phyloP scores from a whole-genome alignment of 805 yeast genomes.

The Saccharomycopsis schoenii region DNA sequence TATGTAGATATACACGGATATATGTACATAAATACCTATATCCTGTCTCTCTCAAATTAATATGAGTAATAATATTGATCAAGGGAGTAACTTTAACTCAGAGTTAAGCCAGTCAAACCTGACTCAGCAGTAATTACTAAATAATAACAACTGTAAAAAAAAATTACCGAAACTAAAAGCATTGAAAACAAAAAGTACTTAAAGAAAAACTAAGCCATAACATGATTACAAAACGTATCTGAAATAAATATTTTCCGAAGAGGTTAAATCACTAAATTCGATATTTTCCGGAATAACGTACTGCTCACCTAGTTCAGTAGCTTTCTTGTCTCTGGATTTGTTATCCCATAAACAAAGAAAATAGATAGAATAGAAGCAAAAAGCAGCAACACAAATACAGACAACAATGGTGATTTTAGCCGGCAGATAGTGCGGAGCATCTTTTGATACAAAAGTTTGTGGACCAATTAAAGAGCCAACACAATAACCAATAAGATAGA shows the following conservation, averaged over 20 bases:
- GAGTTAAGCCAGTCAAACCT: too few relatives aligned
- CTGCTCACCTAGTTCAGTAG: constrained; percentile 19
- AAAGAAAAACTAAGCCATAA: too few relatives aligned
- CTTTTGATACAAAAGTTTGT: constrained; percentile 42
- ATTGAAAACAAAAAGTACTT: too few relatives aligned
- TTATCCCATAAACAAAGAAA: constrained; percentile 29
- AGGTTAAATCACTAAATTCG: constrained; percentile 46
- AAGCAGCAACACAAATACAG: constrained; percentile 25
- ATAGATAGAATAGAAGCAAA: constrained; percentile 24
- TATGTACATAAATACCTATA: too few relatives aligned
- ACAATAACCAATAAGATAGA: constrained; percentile 55
- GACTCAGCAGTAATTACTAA: too few relatives aligned
- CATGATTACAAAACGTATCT: constrained; percentile 27
- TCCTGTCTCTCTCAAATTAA: too few relatives aligned
- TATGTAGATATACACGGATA: too few relatives aligned
- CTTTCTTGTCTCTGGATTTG: constrained; percentile 27
- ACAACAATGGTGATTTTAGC: constrained; percentile 35
- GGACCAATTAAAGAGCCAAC: constrained; percentile 67
- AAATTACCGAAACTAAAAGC: too few relatives aligned
- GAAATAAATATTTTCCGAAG: constrained; percentile 42
- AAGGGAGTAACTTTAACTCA: too few relatives aligned
- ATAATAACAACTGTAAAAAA: too few relatives aligned
- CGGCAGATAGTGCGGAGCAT: constrained; percentile 35
- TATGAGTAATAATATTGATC: too few relatives aligned
- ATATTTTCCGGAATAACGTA: constrained; percentile 27